phyloP scores from a whole-genome alignment of 345 rosid species.

The Noccaea bulbosa region DNA sequence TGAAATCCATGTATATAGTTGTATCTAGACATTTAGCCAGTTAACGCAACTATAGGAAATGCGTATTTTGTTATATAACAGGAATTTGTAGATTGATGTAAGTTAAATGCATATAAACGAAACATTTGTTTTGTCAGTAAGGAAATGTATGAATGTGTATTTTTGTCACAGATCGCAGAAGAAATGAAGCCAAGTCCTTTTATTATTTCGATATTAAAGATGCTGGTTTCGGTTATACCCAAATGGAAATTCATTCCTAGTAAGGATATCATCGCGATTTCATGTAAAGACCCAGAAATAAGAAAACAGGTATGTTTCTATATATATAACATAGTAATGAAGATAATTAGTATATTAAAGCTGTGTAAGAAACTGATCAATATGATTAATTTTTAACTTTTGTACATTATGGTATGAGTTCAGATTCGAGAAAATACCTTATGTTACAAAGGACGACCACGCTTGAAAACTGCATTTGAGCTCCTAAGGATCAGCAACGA shows the following conservation, averaged over 20 bases:
- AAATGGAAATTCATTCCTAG: constrained; percentile 66
- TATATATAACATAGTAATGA: background rate
- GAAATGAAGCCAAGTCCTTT: constrained; percentile 61
- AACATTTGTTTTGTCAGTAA: background rate
- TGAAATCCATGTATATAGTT: background rate
- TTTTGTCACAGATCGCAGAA: constrained; percentile 61
- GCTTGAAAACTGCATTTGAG: constrained; percentile 72
- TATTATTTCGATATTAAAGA: constrained; percentile 48
- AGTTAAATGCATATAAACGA: background rate
- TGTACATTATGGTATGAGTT: constrained; percentile 15
- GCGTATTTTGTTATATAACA: background rate
- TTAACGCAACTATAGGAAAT: background rate
- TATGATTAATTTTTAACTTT: constrained; percentile 4
- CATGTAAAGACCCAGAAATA: constrained; percentile 63
- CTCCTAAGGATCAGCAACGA: constrained; percentile 55
- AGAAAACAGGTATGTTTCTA: constrained; percentile 58
- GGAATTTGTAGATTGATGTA: background rate
- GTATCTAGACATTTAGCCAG: background rate
- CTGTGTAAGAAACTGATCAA: constrained; percentile 11
- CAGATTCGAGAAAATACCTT: constrained; percentile 66
- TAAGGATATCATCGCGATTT: constrained; percentile 63
- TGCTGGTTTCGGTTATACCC: constrained; percentile 56
- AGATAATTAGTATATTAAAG: constrained; percentile 4
- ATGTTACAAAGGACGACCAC: constrained; percentile 81
- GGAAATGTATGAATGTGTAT: background rate